Evolutionary conservation across 2,329 filamentous ascomycete genomes (phyloP).

Genomic region (Iodosphaeria phyllophila): DNA sequence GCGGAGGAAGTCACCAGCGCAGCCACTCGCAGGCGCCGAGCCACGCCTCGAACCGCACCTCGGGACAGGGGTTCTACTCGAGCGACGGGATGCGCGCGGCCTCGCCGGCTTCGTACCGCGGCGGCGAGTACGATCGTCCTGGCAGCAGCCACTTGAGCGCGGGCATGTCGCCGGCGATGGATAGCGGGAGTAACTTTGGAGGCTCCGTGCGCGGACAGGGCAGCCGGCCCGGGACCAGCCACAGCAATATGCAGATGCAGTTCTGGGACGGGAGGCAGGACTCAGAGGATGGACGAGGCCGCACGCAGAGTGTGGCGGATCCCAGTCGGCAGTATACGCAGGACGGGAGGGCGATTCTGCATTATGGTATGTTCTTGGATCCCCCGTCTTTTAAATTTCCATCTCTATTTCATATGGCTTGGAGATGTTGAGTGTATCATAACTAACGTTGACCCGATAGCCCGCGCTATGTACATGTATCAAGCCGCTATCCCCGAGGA

Average conservation of each 20-base stretch:
- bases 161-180: constrained; percentile 51
- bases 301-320: constrained; percentile 79
- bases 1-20: constrained; percentile 9
- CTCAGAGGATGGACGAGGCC: constrained; percentile 25
- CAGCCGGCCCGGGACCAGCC: constrained; percentile 29
- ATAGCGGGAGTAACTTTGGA: too few species aligned
- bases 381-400: constrained; percentile 1
- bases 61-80: constrained; percentile 32
- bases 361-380: constrained; percentile 59
- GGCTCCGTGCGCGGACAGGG: constrained; percentile 22
- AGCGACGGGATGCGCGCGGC: constrained; percentile 24
- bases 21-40: constrained; percentile 19
- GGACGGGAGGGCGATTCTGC: constrained; percentile 73
- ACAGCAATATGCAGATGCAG: constrained; percentile 32
- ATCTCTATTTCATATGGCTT: not conserved
- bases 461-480: constrained; percentile 87
- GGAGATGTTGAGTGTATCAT: constrained; percentile 8
- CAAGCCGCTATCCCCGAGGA: constrained; percentile 90
- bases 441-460: constrained; percentile 25
- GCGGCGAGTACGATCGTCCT: constrained; percentile 25
- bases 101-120: constrained; percentile 27
- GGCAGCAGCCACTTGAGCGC: constrained; percentile 28
- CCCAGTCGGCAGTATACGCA: constrained; percentile 63
- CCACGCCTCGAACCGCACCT: constrained; percentile 28
- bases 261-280: constrained; percentile 31